Base-by-base conservation (phyloP, 2,329 filamentous ascomycete species). In the Fusarium caatingaense region DNA sequence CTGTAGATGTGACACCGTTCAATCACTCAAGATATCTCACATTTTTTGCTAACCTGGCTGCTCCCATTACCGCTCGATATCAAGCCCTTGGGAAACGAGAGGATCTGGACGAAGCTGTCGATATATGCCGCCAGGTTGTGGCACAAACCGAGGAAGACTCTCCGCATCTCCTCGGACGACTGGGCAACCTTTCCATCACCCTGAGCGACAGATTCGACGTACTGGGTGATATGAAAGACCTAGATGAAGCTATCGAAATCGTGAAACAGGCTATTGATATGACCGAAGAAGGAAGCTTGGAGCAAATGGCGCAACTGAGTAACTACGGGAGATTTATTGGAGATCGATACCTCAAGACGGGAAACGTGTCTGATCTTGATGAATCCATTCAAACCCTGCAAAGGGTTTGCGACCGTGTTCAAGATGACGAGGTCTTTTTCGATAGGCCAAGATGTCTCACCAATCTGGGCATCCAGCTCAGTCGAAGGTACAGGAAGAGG, bases 151-250 rank as follows among this genome's bases (percentile, higher is more conserved):
- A 20, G 13, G 5, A 25, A 11, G 10, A 20, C 6, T 32, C 27
- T 10, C 40, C 27, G 2, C 27, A 55, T 5, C 7, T 30, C 3
- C 51, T 55, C 6, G 40, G 9, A 4, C 13, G 40, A n/a, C 51
- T 55, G 1, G 8, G 20, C 3, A 47, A 34, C 8, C 28, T 47
- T 3, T 55, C 41, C 2, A 28, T 55, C 28, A 30, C 6, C 6
- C 12, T 55, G 1, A 55, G 51, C 1, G 40, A 55, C 13, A 47
- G 51, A 9, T 55, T 34, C 0, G 32, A 34, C 18, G 16, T 34
- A 0, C 32, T 34, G 0, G 32, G 32, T 1, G 3, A 6, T 6
- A 34, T 18, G 0, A 6, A 34, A 4, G 32, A 34, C 16, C 32
- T 34, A 1, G 16, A 34, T 0, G 51, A 54, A 20, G 37, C 25